Evolutionary conservation across 2,329 filamentous ascomycete species (phyloP), one percentile per base, ranked within the genome.

Genomic region (Xylariaceae sp.): DNA sequence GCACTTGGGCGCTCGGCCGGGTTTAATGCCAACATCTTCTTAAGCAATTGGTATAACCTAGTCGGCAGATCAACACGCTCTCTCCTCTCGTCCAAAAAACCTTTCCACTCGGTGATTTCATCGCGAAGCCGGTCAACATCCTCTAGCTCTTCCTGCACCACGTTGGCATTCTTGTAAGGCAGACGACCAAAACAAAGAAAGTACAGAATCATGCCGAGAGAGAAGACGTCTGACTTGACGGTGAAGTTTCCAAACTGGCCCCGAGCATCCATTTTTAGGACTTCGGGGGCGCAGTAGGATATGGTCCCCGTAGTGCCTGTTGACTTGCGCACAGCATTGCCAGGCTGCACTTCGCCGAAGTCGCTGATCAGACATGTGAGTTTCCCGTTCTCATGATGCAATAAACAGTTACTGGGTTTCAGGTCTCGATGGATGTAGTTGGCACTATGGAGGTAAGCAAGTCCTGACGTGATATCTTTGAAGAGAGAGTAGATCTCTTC

Each of bases 401-500:
- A 77, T 2, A 99, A 80, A 68, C 95, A 99, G 68, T 99, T 99
- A 72, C 89, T 94, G 1, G 94, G 94, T 73, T 99, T 99, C 30
- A 99, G 80, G 72, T 99, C 94, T 58, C 94, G 87, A 71, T 99
- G 94, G 34, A 99, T 95, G 73, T 97, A 99, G 65, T 92, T 93
- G 66, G 93, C 90, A 2, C 82, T 83, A 69, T 99, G 94, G 0
- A 99, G 81, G 71, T 97, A 93, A 50, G 91, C 89, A 15, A 99
- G 79, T 0, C 94, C 94, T 0, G 91, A 92, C 0, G 93, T 94
- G 62, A 99, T 93, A 71, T 99, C 94, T 69, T 88, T 89, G 78
- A 99, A 99, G 63, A 97, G 89, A 0, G 92, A 95, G 74, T 96
- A 97, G 23, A 99, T 97, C 68, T 97, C 90, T 61, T 97, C 93